Percentiles rank a stretch among this genome's conserved stretches.
Conservation (phyloP, 2,329 filamentous ascomycete species). For the Escovopsis sp. region DNA sequence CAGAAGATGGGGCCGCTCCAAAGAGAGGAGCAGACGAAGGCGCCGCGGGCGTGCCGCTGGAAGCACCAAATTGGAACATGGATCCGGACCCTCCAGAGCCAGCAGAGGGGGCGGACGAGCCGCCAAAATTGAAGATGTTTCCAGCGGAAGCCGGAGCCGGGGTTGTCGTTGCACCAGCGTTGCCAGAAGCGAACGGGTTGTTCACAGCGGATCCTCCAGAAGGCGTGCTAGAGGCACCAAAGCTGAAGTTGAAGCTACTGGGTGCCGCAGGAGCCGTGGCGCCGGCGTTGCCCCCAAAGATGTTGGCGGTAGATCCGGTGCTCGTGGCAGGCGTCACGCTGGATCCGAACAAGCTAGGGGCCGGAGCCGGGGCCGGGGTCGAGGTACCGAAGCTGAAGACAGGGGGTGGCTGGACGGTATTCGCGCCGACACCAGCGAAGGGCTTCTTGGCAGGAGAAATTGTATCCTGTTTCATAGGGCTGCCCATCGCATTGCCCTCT, state of each 20-base stretch:
- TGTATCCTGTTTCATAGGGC: conserved; percentile 29
- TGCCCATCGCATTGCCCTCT: conserved; percentile 23
- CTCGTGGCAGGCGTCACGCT: conserved; percentile 12
- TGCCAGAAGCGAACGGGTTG: conserved; percentile 25
- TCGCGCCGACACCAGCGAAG: conserved; percentile 13
- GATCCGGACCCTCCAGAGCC: conserved; percentile 12
- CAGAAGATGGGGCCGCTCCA: conserved; percentile 15
- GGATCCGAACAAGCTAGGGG: conserved; percentile 25
- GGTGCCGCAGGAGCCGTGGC: conserved; percentile 11
- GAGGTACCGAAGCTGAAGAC: conserved; percentile 21
- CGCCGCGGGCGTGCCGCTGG: conserved; percentile 10
- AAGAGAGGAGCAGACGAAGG: conserved; percentile 15
- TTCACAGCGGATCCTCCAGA: conserved; percentile 17
- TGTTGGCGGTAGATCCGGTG: conserved; percentile 19
- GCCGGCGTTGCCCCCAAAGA: conserved; percentile 12
- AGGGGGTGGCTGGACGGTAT: conserved; percentile 12
- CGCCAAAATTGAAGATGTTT: conserved; percentile 25
- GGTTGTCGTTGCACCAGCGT: conserved; percentile 9
- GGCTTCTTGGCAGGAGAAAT: conserved; percentile 23
- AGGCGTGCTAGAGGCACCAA: conserved; percentile 8
- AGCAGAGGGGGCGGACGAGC: conserved; percentile 9
- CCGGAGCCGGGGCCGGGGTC: conserved; percentile 9
- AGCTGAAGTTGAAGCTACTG: conserved; percentile 19
- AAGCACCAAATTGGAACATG: conserved; percentile 25
- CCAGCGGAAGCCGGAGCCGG: conserved; percentile 10